Percentiles rank a stretch among this genome's conserved stretches.
Conservation (phyloP, 1,284 basidiomycete genomes). For the Heterobasidion irregulare region DNA sequence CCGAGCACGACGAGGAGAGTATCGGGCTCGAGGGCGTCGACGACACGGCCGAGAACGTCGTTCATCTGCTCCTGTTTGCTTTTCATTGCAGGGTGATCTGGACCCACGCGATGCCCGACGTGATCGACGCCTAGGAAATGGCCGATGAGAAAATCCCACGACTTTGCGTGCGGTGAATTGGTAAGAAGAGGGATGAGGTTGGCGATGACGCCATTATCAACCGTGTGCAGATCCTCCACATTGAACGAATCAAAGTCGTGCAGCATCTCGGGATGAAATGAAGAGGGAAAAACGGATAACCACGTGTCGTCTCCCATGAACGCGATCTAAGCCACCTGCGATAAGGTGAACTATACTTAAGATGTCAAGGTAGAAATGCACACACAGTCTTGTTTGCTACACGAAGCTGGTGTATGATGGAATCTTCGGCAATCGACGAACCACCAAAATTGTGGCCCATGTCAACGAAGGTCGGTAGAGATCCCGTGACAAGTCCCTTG, state of each 20-base stretch:
- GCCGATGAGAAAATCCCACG: constrained; percentile 84
- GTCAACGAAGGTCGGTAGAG: constrained; percentile 94
- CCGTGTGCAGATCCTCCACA: constrained; percentile 95
- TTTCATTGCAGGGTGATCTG: constrained; percentile 82
- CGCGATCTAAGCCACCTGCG: constrained; percentile 35
- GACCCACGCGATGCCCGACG: constrained; percentile 91
- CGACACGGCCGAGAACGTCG: constrained; percentile 64
- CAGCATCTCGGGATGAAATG: constrained; percentile 65
- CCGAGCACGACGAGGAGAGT: constrained; percentile 90
- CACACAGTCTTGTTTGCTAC: constrained; percentile 51
- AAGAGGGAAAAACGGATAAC: constrained; percentile 80
- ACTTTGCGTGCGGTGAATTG: constrained; percentile 27
- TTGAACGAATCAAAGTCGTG: constrained; percentile 96
- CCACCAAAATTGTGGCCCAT: constrained; percentile 89
- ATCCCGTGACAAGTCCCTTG: constrained; percentile 93
- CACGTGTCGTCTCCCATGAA: constrained; percentile 98
- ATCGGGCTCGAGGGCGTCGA: constrained; percentile 65
- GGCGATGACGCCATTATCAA: constrained; percentile 83
- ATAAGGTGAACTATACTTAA: background rate
- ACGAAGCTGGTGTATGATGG: constrained; percentile 57
- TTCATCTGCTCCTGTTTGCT: constrained; percentile 87
- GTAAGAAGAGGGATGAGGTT: constrained; percentile 79
- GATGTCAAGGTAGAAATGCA: constrained; percentile 2
- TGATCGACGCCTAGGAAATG: constrained; percentile 98
- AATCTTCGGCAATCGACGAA: constrained; percentile 84